phyloP scores from a whole-genome alignment of 2,329 filamentous ascomycete species.

The Cordyceps cateniannulata region DNA sequence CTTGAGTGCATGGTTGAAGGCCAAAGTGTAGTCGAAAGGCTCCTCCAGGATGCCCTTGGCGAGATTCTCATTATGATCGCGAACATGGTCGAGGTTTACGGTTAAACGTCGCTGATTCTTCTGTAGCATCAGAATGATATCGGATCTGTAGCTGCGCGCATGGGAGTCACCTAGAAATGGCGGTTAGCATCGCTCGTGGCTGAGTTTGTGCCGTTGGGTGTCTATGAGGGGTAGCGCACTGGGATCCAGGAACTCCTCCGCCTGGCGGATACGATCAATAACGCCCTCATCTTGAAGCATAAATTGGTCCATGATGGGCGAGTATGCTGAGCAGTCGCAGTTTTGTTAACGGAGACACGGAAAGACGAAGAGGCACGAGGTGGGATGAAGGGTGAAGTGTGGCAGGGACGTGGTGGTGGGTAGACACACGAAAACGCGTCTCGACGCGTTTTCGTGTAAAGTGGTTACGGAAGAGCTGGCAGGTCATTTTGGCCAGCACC shows the following conservation, averaged over 20 bases:
- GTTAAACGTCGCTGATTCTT: slow-evolving; percentile 58
- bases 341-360: slow-evolving; percentile 9
- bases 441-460: slow-evolving; percentile 19
- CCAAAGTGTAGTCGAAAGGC: slow-evolving; percentile 81
- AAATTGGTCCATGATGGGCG: slow-evolving; percentile 57
- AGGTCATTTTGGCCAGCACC: background rate
- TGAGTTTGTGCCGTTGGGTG: background rate
- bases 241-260: slow-evolving; percentile 91
- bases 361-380: slow-evolving; percentile 3
- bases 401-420: slow-evolving; percentile 2
- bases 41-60: slow-evolving; percentile 71
- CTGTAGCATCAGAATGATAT: slow-evolving; percentile 74
- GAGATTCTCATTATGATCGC: slow-evolving; percentile 77
- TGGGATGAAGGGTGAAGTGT: slow-evolving; percentile 9
- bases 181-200: background rate
- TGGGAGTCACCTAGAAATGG: slow-evolving; percentile 33
- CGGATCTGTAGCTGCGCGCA: slow-evolving; percentile 72
- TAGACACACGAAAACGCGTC: slow-evolving; percentile 11
- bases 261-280: slow-evolving; percentile 75
- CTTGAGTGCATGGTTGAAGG: slow-evolving; percentile 87
- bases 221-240: slow-evolving; percentile 47
- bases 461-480: slow-evolving; percentile 14
- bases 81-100: slow-evolving; percentile 84
- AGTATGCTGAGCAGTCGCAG: background rate
- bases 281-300: slow-evolving; percentile 80